Percentiles rank a stretch among this genome's conserved stretches.
Conservation (phyloP, 371 early-diverging fungal genomes). For the Haplosporangium sp. region DNA sequence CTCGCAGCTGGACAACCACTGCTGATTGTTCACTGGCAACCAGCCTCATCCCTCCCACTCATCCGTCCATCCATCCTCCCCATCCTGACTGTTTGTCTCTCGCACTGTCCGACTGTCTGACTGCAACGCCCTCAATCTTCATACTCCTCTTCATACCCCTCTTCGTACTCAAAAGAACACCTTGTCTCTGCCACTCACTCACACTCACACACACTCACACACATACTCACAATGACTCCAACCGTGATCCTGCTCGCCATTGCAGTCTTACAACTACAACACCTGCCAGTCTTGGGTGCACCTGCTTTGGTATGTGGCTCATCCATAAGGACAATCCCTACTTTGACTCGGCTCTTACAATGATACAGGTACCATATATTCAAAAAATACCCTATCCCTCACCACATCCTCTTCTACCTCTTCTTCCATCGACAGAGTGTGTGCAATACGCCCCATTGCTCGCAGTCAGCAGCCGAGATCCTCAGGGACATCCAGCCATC, state of each 20-base stretch:
- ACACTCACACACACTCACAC: neutral
- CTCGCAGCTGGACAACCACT: no score
- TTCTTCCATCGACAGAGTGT: neutral
- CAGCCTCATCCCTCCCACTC: no score
- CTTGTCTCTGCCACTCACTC: no score
- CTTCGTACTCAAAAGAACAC: no score
- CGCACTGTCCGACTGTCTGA: no score
- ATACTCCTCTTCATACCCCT: no score
- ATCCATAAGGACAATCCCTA: neutral
- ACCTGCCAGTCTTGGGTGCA: neutral
- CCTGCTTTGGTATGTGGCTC: neutral
- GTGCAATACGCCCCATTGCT: slow-evolving; percentile 8
- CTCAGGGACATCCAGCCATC: slow-evolving; percentile 3
- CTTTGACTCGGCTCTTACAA: neutral
- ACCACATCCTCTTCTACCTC: neutral
- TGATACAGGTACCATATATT: no score
- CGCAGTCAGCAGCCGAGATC: neutral
- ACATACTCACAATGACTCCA: neutral
- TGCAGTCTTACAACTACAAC: neutral
- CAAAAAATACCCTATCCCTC: neutral
- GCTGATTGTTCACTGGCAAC: no score
- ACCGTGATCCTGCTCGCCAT: slow-evolving; percentile 1
- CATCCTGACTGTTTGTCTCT: no score
- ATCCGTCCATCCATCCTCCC: no score
- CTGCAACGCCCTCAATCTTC: no score